Evolutionary conservation across 2,329 filamentous ascomycete genomes (phyloP).

Genomic region (Ascochyta viciae-villosae): DNA sequence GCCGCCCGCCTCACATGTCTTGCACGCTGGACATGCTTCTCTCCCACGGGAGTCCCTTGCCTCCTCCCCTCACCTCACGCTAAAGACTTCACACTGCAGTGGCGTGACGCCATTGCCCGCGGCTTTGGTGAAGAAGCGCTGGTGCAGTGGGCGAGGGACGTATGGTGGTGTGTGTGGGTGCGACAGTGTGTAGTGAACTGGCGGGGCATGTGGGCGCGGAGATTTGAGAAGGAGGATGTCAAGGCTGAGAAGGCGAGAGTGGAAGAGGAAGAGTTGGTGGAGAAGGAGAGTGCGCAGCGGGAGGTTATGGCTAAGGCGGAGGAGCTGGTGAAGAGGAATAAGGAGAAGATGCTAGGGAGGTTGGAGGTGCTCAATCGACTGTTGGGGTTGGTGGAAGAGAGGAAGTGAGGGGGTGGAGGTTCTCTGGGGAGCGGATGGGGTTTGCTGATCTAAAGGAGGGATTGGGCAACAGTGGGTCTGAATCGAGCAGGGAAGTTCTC

Average conservation of each 20-base stretch:
- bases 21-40: constrained; percentile 38
- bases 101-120: constrained; percentile 22
- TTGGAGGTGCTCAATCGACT: constrained; percentile 10
- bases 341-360: constrained; percentile 13
- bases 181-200: constrained; percentile 32
- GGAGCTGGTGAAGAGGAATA: constrained; percentile 4
- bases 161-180: constrained; percentile 37
- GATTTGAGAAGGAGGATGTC: constrained; percentile 30
- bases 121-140: constrained; percentile 23
- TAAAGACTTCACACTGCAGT: constrained; percentile 32
- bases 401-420: not conserved
- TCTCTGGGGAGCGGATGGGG: not conserved
- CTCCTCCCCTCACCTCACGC: constrained; percentile 23
- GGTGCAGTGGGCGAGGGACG: constrained; percentile 24
- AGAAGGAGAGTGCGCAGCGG: not conserved
- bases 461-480: not conserved
- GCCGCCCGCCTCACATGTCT: constrained; percentile 34
- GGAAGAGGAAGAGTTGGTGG: not conserved
- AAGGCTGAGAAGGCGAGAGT: constrained; percentile 3
- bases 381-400: constrained; percentile 2
- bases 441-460: not conserved
- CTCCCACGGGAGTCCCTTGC: constrained; percentile 18
- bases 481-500: not conserved
- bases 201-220: constrained; percentile 33
- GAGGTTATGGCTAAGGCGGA: constrained; percentile 1